These are phyloP conservation scores for Heterobasidion occidentale DNA, from an alignment of 1,284 basidiomycete genomes.

Conservation along the genomic window DNA sequence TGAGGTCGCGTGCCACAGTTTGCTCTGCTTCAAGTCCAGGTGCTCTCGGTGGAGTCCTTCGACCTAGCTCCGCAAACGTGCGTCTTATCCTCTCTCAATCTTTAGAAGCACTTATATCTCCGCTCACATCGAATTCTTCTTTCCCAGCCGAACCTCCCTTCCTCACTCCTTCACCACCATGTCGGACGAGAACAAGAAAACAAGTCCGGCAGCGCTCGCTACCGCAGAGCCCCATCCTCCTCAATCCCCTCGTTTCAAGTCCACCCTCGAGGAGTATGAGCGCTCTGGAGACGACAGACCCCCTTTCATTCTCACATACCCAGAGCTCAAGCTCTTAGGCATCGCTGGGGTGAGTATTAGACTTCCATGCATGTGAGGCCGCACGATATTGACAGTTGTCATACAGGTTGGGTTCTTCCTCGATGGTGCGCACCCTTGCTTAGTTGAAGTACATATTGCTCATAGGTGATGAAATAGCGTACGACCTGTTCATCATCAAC, in stretches of 20 bases:
- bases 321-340: constrained; percentile 49
- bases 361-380: neutral
- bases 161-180: neutral
- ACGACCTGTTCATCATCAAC: constrained; percentile 76
- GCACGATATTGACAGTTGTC: neutral
- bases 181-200: neutral
- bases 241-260: constrained; percentile 5
- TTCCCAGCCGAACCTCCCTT: neutral
- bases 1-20: neutral
- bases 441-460: neutral
- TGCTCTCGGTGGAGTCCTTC: neutral
- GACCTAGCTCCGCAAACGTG: neutral
- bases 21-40: neutral
- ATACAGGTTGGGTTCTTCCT: constrained; percentile 60
- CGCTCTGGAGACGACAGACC: constrained; percentile 31
- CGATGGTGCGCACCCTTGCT: constrained; percentile 38
- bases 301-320: constrained; percentile 35
- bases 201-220: neutral
- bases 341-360: constrained; percentile 46
- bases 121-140: neutral
- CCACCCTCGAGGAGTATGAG: constrained; percentile 39
- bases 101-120: neutral
- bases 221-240: neutral
- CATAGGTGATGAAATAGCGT: constrained; percentile 32
- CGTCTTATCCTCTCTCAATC: neutral